Evolutionary conservation across 2,329 filamentous ascomycete genomes (phyloP).

Genomic region (Ceratocystis diversiconidia): DNA sequence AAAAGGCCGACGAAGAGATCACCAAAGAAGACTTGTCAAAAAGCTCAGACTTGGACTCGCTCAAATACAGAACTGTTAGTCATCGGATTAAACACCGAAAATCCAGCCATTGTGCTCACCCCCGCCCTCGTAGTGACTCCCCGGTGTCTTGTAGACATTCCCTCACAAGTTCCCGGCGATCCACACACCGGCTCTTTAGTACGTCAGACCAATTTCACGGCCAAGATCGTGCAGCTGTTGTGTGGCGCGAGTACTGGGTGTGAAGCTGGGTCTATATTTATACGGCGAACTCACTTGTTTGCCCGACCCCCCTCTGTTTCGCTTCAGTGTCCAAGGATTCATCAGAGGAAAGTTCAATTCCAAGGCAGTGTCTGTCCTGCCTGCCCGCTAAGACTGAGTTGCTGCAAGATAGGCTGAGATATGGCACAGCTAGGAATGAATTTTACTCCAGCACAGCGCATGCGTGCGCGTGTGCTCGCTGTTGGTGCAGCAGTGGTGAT

Average conservation of each 20-base stretch:
- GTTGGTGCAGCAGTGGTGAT: conserved; percentile 34
- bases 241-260: conserved; percentile 16
- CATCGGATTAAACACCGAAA: background rate
- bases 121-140: background rate
- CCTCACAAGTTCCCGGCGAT: background rate
- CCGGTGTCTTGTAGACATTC: background rate
- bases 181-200: background rate
- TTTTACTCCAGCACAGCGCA: conserved; percentile 7
- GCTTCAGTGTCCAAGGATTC: background rate
- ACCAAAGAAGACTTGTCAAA: background rate
- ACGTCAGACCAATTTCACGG: background rate
- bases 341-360: background rate
- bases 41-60: background rate
- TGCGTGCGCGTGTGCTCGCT: conserved; percentile 24
- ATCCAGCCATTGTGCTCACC: background rate
- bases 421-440: background rate
- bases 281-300: background rate
- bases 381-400: background rate
- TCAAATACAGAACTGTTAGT: background rate
- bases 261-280: background rate
- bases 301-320: background rate
- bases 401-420: background rate
- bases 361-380: background rate
- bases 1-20: background rate
- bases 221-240: conserved; percentile 4